Evolutionary conservation across 441 rosid species (phyloP).

Genomic region (Erodium texanum): DNA sequence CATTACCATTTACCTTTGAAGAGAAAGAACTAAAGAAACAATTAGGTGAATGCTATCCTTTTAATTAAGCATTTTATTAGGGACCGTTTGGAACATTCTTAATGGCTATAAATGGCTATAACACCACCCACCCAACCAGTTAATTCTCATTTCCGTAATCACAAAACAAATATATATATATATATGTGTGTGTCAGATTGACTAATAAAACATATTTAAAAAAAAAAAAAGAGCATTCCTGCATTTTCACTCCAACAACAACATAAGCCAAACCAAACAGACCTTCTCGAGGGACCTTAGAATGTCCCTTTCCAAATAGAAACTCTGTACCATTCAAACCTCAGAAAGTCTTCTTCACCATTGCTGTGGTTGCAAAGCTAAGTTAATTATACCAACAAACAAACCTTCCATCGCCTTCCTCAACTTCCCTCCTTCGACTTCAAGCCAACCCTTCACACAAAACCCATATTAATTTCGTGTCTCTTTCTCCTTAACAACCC

Average conservation of each 20-base stretch:
- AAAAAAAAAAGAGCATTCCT: not conserved
- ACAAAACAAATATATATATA: not conserved
- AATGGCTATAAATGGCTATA: not conserved
- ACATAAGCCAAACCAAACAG: not conserved
- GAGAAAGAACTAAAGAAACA: too few species aligned
- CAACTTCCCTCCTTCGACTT: conserved; percentile 1
- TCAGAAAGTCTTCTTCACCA: not conserved
- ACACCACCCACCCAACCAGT: not conserved
- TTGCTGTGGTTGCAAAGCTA: conserved; percentile 2
- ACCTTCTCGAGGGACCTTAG: not conserved
- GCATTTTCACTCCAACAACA: not conserved
- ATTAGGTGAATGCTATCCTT: too few species aligned
- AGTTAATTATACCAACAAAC: conserved; percentile 1
- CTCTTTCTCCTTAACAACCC: conserved; percentile 42
- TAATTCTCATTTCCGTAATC: not conserved
- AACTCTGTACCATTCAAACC: not conserved
- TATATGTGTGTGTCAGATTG: too few species aligned
- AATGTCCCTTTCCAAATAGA: not conserved
- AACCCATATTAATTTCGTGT: conserved; percentile 17
- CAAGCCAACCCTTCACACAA: not conserved
- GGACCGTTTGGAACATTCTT: not conserved
- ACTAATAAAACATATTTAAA: too few species aligned
- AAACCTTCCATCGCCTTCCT: not conserved
- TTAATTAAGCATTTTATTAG: not conserved
- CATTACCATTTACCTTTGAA: not conserved